These are phyloP conservation scores for Phytomonas sp. DNA, from an alignment of 208 protist genomes.

Conservation along the genomic window DNA sequence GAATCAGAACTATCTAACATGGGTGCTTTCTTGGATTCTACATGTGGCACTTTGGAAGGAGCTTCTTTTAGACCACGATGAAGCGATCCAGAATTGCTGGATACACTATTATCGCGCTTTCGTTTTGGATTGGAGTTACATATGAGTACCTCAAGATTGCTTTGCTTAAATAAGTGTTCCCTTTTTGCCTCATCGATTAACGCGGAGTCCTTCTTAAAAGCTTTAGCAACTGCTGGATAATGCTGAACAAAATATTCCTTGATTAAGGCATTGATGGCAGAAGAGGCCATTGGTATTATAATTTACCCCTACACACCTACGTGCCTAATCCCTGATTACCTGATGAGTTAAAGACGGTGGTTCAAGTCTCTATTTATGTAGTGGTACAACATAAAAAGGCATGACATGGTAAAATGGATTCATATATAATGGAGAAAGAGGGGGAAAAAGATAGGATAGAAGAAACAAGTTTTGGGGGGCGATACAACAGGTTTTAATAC, in stretches of 20 bases:
- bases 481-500: neutral
- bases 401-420: neutral
- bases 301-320: neutral
- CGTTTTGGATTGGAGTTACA: neutral
- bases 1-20: slow-evolving; percentile 34
- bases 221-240: slow-evolving; percentile 27
- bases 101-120: neutral
- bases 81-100: neutral
- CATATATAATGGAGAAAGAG: no score
- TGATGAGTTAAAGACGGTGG: neutral
- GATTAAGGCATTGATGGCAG: slow-evolving; percentile 36
- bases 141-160: neutral
- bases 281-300: slow-evolving; percentile 22
- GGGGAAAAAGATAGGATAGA: neutral
- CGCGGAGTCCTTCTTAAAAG: slow-evolving; percentile 24
- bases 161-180: neutral
- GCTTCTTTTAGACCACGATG: neutral
- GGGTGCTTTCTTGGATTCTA: slow-evolving; percentile 40
- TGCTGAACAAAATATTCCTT: slow-evolving; percentile 35
- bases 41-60: slow-evolving; percentile 22
- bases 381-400: neutral
- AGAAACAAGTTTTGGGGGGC: neutral
- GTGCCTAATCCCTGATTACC: neutral
- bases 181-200: slow-evolving; percentile 6
- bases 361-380: neutral